A percentile compares a stretch with the other conserved stretches of the same genome.
These are phyloP conservation scores for Paramecium tetraurelia DNA, from an alignment of 73 alveolate species.

Conservation along the genomic window DNA sequence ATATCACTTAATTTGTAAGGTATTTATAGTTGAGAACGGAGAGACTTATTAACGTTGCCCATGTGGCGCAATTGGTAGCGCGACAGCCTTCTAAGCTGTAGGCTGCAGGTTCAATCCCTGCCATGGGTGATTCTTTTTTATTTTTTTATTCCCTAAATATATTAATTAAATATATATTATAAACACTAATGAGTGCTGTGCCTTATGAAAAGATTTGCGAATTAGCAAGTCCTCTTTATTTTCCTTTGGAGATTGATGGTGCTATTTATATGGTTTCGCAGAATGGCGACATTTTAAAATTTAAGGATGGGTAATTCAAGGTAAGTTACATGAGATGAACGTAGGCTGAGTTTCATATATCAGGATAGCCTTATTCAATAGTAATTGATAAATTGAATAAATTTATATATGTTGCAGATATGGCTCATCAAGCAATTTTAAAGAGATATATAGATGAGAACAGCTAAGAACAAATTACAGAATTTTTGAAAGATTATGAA, in stretches of 20 bases:
- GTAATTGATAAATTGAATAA: slow-evolving; percentile 55
- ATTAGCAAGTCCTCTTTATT: slow-evolving; percentile 37
- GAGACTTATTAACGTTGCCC: slow-evolving; percentile 34
- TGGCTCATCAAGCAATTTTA: slow-evolving; percentile 65
- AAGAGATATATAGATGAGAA: slow-evolving; percentile 73
- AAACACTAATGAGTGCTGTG: not conserved
- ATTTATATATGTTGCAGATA: slow-evolving; percentile 54
- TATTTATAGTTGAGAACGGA: not conserved
- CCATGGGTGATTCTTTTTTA: slow-evolving; percentile 53
- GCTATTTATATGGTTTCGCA: slow-evolving; percentile 50
- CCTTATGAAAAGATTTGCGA: slow-evolving; percentile 64
- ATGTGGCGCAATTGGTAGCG: slow-evolving; percentile 63
- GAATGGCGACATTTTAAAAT: slow-evolving; percentile 59
- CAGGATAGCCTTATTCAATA: slow-evolving; percentile 51
- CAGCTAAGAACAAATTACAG: slow-evolving; percentile 62
- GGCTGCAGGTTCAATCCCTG: slow-evolving; percentile 63
- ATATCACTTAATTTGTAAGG: not conserved
- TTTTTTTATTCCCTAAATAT: not conserved
- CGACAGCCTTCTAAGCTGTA: slow-evolving; percentile 62
- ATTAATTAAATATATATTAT: not conserved
- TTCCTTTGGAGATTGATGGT: slow-evolving; percentile 61
- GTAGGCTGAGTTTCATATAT: slow-evolving; percentile 55
- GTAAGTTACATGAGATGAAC: not conserved
- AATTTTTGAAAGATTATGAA: slow-evolving; percentile 88
- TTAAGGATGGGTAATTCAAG: slow-evolving; percentile 50